Evolutionary conservation across 2,329 filamentous ascomycete species (phyloP), one percentile per base, ranked within the genome.

Genomic region (Capronia epimyces): DNA sequence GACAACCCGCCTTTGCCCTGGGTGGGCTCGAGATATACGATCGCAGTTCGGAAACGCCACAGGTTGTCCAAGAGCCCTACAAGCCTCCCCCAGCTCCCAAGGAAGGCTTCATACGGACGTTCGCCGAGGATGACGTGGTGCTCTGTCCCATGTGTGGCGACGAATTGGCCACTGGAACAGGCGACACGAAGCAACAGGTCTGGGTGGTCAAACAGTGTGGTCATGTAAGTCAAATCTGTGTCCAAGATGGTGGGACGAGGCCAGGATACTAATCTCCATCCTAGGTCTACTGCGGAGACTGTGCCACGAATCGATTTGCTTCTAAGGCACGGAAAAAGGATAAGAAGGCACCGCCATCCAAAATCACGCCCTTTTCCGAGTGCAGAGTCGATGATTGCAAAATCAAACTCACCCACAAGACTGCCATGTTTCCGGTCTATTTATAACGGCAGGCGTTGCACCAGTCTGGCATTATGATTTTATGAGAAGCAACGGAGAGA

Each of bases 141-240:
- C 76, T 95, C 1, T 98, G 93, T 65, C 87, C 91, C 0, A 87
- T 87, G 52, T 98, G 93, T 62, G 83, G 86, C 15, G 79, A 87
- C 52, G 91, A 97, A 69, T 72, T 98, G 13, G 86, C 88, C 4
- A 82, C 84, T 44, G 86, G 89, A 12, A 81, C 81, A 0, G 62
- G 76, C 48, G 74, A 76, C 22, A 65, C 73, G 27, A 89, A 95
- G 68, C 83, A 87, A 64, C 86, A 95, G 62, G 91, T 97, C 56
- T 97, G 90, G 89, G 85, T 93, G 1, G 77, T 93, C 29, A 95
- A 90, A 69, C 78, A 78, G 45, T 98, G 93, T 66, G 93, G 93
- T 58, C 93, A 98, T 72, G 93, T 97, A 78, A 68, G 80, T 75
- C 37, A 34, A 31, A 21, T 48, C 25, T 32, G 37, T 13, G 32